Evolutionary conservation across 2,329 filamentous ascomycete species (phyloP), one percentile per base, ranked within the genome.

Genomic region (Xylariales sp.): DNA sequence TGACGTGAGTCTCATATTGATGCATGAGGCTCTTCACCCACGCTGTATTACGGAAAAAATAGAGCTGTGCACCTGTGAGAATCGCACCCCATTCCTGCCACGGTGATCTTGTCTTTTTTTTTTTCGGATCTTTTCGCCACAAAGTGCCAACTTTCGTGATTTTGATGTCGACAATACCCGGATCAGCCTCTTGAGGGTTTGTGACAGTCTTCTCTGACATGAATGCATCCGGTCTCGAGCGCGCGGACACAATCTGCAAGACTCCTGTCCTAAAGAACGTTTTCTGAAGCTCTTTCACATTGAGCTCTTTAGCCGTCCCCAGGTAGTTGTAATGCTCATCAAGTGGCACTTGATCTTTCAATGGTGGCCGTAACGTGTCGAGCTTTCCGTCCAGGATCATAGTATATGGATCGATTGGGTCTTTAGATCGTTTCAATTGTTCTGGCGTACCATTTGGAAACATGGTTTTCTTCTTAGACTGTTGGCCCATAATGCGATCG

Each of bases 31-130:
- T 85, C 61, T 95, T 97, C 23, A 95, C 81, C 91, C 93, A 98
- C 15, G 81, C 74, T 5, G 88, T 85, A 57, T 97, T 96, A 41
- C 88, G 83, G 67, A 97, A 98, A 61, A 98, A 88, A 60, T 96
- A 98, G 6, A 98, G 76, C 55, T 96, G 91, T 5, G 93, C 94
- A n/a, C 91, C 88, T 1, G 93, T 98, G 20, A 98, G 74, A 41
- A 98, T 85, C 17, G 89, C 93, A 37, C 93, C 93, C 93, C 93
- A 98, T 72, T 98, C 93, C 57, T 96, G 91, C 93, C 93, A 98
- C 2, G 93, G 91, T 10, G 91, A 96, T 29, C 91, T 78, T 1
- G 89, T 85, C 62, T 94, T 95, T 65, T 93, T 91, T 65, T 91
- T 95, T 66, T 95, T 96, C 2, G 76, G 68, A 47, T 95, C 89